Conservation (phyloP, 2,329 filamentous ascomycete genomes). For the Aureobasidium sp. region DNA sequence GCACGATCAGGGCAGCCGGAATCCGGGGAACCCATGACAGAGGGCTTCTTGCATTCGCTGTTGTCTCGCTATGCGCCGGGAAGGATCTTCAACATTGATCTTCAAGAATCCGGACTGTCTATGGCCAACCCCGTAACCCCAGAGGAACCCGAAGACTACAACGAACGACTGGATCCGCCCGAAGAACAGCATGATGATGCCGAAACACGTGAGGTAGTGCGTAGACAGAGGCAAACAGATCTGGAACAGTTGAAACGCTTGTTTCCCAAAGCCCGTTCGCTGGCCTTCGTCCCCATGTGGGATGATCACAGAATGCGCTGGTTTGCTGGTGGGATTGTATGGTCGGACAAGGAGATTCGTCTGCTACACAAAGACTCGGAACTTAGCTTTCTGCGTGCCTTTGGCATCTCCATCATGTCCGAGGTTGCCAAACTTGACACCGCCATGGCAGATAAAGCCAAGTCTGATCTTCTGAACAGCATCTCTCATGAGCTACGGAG, state of each 20-base stretch:
- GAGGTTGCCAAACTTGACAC: constrained; percentile 36
- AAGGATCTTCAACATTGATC: constrained; percentile 24
- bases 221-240: background rate
- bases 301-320: constrained; percentile 37
- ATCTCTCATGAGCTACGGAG: constrained; percentile 47
- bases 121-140: background rate
- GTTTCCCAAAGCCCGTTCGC: constrained; percentile 39
- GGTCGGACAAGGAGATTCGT: constrained; percentile 39
- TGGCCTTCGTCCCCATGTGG: constrained; percentile 48
- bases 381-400: constrained; percentile 38
- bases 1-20: background rate
- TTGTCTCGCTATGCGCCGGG: constrained; percentile 23
- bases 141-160: background rate
- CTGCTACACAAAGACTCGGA: constrained; percentile 35
- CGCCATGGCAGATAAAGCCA: constrained; percentile 39
- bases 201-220: background rate
- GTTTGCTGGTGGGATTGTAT: constrained; percentile 40
- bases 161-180: background rate
- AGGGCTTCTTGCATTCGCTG: constrained; percentile 22
- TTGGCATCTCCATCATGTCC: constrained; percentile 38
- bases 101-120: background rate
- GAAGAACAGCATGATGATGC: background rate
- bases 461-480: constrained; percentile 46
- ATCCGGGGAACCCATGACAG: constrained; percentile 9
- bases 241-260: background rate